Percentiles rank a stretch among this genome's conserved stretches.
phyloP scores from a whole-genome alignment of 1,284 basidiomycete genomes.

The Puccinia polysora region DNA sequence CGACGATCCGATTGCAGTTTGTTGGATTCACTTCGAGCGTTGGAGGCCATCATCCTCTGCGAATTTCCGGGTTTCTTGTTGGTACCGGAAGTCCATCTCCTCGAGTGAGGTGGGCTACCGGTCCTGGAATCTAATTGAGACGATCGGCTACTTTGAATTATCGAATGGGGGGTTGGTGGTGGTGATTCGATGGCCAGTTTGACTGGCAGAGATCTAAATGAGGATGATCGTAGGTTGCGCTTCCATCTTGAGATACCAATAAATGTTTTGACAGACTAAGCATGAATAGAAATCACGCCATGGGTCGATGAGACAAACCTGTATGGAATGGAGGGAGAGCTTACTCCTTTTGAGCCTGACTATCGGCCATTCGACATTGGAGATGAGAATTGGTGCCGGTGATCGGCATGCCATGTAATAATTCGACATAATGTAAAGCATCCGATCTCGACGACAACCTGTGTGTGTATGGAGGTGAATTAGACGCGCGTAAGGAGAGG shows the following conservation, averaged over 20 bases:
- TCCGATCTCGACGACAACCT: constrained; percentile 10
- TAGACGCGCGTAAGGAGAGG: too few species aligned
- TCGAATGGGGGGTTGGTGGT: neutral
- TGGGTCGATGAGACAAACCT: neutral
- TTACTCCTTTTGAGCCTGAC: constrained; percentile 38
- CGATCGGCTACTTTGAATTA: neutral
- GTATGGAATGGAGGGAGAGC: neutral
- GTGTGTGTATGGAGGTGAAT: neutral
- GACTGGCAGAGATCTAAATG: too few species aligned
- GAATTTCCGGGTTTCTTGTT: too few species aligned
- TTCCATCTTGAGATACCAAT: constrained; percentile 6
- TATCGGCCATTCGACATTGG: constrained; percentile 41
- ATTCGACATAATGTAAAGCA: constrained; percentile 27
- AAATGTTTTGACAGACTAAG: neutral
- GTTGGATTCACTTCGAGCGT: too few species aligned
- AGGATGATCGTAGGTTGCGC: constrained; percentile 20
- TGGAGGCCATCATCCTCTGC: too few species aligned
- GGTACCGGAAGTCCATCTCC: too few species aligned
- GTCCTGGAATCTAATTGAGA: too few species aligned
- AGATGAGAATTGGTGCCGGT: constrained; percentile 1
- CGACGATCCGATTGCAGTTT: too few species aligned
- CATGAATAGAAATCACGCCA: neutral
- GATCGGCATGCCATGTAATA: constrained; percentile 24
- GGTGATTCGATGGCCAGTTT: neutral
- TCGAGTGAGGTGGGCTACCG: too few species aligned